phyloP scores from a whole-genome alignment of 164 flowering plant genomes.

The Houttuynia cordata region DNA sequence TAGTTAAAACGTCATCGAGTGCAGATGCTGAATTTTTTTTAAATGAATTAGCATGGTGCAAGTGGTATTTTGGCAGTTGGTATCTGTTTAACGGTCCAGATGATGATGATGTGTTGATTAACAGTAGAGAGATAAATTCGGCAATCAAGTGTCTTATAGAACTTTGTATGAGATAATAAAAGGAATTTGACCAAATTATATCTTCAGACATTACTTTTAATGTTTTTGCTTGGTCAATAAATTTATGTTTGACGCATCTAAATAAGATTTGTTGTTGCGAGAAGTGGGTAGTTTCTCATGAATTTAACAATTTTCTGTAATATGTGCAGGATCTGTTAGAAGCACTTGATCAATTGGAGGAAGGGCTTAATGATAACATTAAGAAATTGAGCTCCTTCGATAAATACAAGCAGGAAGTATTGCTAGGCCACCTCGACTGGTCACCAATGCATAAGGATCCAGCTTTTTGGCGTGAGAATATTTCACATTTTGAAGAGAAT shows the following conservation, averaged over 20 bases:
- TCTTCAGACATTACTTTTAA: too few species aligned
- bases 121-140: too few species aligned
- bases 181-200: too few species aligned
- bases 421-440: conserved; percentile 96
- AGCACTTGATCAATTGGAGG: conserved; percentile 80
- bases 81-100: too few species aligned
- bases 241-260: too few species aligned
- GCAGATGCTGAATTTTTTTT: neutral
- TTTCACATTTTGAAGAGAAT: conserved; percentile 78
- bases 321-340: conserved; percentile 67
- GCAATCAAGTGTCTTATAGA: too few species aligned
- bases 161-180: too few species aligned
- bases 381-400: conserved; percentile 86
- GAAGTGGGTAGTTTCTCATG: too few species aligned
- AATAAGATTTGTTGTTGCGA: too few species aligned
- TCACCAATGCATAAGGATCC: conserved; percentile 94
- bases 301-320: neutral
- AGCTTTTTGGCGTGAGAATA: conserved; percentile 84
- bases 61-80: neutral
- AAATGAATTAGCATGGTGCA: neutral
- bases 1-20: neutral
- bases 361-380: conserved; percentile 68
- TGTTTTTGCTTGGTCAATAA: too few species aligned
- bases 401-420: conserved; percentile 94
- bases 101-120: too few species aligned